Percentiles rank a stretch among this genome's conserved stretches.
Evolutionary conservation across 192 early-diverging fungal genomes (phyloP).

Genomic region (Coemansia sp.): DNA sequence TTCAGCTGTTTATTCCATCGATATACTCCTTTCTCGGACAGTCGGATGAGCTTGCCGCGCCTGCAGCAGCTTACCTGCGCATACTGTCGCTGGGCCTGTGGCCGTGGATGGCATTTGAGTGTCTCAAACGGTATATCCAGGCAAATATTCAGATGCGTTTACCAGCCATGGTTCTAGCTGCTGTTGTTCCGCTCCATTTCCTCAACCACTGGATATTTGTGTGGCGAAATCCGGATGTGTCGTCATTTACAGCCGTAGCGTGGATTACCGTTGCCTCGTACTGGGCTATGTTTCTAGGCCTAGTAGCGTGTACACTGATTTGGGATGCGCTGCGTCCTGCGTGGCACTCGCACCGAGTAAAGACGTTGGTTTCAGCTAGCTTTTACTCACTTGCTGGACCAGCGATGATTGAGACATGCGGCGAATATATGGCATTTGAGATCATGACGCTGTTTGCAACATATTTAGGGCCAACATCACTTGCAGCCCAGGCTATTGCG

Average conservation of each 20-base stretch:
- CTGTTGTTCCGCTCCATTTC: conserved; percentile 43
- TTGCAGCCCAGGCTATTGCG: conserved; percentile 62
- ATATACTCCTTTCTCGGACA: conserved; percentile 74
- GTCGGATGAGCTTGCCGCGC: conserved; percentile 66
- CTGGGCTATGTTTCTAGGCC: conserved; percentile 69
- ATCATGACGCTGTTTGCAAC: conserved; percentile 54
- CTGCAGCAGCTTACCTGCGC: conserved; percentile 68
- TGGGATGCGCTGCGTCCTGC: conserved; percentile 57
- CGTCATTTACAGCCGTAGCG: conserved; percentile 80
- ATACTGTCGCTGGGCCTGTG: conserved; percentile 75
- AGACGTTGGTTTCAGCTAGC: conserved; percentile 30
- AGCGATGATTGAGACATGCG: conserved; percentile 73
- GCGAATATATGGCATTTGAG: conserved; percentile 63
- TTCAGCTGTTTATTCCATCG: conserved; percentile 69
- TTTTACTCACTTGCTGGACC: conserved; percentile 67
- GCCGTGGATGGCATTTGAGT: conserved; percentile 82
- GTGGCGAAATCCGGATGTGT: conserved; percentile 58
- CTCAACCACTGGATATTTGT: conserved; percentile 81
- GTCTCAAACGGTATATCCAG: conserved; percentile 82
- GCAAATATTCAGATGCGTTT: conserved; percentile 84
- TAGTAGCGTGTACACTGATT: conserved; percentile 62
- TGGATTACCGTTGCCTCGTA: conserved; percentile 78
- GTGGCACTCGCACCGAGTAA: conserved; percentile 61
- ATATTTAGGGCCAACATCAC: conserved; percentile 54
- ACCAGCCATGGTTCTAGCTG: conserved; percentile 34